Evolutionary conservation across 139 green algal genomes (phyloP), one percentile per base, ranked within the genome.

Genomic region (Chlamydomonas sp.): DNA sequence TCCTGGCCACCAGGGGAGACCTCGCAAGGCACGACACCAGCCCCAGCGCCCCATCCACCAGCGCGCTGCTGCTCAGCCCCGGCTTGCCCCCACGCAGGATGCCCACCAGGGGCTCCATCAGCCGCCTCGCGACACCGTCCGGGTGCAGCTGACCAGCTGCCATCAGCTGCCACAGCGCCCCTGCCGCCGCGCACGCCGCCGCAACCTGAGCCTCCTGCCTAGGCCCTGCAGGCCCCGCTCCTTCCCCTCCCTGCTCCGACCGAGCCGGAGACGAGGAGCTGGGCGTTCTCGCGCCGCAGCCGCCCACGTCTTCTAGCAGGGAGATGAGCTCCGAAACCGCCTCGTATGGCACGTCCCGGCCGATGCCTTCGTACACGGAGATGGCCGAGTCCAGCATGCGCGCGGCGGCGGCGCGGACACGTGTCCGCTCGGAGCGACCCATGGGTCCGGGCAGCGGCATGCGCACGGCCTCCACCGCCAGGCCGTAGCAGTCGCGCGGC

Each of bases 111-210:
- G 73, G 72, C 9, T 5, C 59, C 72, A 59, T 6, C 31, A 87
- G 61, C 2, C 60, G 31, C 1, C 73, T 15, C 0, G 68, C n/a
- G 31, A 80, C 62, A 5, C 20, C 14, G 18, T 87, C 83, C 1
- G 73, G 83, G 63, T 87, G 83, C 31, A 87, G 31, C 61, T 63
- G n/a, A 0, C 83, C 83, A 5, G 71, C 63, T 2, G 83, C 83
- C 83, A 87, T 80, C 3, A 87, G 63, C 61, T 87, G 83, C 83
- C 83, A 87, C 62, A 87, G 83, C n/a, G 83, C 83, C 3, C n/a
- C 83, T 1, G 72, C 83, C 0, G 60, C 83, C 16, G 64, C 83
- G 72, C 62, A 66, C 0, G 83, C 83, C 14, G 72, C 72, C 3
- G 31, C 14, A 12, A 81, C 72, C 72, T 31, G 73, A 14, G n/a